Evolutionary conservation across 2,329 filamentous ascomycete genomes (phyloP), one percentile per base, ranked within the genome.

Genomic region (Exserohilum rostratum): DNA sequence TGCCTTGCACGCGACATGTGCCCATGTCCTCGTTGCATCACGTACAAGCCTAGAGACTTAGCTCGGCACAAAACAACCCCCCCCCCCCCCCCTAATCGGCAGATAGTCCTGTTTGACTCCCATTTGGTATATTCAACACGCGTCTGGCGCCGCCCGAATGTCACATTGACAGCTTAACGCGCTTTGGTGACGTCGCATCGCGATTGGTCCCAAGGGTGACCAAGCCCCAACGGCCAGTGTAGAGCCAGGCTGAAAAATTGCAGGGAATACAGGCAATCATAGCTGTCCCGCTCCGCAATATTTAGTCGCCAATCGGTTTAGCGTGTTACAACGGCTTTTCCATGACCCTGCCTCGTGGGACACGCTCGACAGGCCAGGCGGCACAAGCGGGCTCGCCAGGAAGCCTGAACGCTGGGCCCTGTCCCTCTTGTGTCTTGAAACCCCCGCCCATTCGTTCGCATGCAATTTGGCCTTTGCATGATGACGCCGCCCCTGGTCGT

Each of bases 311-410:
- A 34, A 40, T 15, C 17, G 39, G 44, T 40, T 53, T 64, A 62
- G 61, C 56, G 61, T 62, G 35, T 37, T 53, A 46, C 47, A 64
- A 64, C 61, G 61, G 61, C 46, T 62, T 58, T 62, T 53, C 34
- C 50, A 34, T 34, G 33, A 35, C 33, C 33, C 33, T 60, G 50
- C 57, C 52, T 62, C 39, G 48, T 60, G 60, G 55, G 45, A 51
- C 53, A 47, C 47, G 46, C 51, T 50, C 50, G 44, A 51, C 55
- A 39, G 43, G 43, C 50, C 46, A 46, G 17, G 46, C 22, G 35
- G 29, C 43, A 46, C 31, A 45, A 34, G 30, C 38, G 20, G 35
- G 44, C 18, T 52, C 50, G 50, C 35, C 46, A 40, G 29, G 43
- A 39, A 39, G 37, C 44, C 50, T 52, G 35, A 39, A 18, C 17